Base-by-base conservation (phyloP, 208 protist species). In the Leishmania amazonensis region DNA sequence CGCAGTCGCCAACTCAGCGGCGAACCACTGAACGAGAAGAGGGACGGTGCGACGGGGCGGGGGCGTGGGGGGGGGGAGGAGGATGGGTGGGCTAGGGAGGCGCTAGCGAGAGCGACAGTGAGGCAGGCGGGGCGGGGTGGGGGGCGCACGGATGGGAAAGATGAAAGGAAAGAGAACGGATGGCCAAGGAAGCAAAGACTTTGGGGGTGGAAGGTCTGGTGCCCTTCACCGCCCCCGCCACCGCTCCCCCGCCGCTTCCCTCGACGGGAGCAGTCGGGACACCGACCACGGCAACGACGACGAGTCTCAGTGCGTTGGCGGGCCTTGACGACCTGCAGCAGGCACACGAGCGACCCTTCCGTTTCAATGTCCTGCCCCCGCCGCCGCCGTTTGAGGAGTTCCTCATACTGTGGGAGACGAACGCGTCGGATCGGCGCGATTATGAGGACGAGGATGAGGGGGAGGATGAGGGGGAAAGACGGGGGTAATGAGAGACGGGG, bases 351-450 rank as follows among this genome's bases (percentile, higher is more conserved):
- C 81, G 81, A 0, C 81, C 81, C 45, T 85, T 81, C 40, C 81
- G 81, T 72, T 85, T 85, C 60, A 81, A 81, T 57, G 81, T 81
- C 58, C 81, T 85, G 3, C 81, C 81, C 49, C 81, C 81, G 0
- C 81, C 81, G 76, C 81, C 81, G 6, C 62, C 76, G 40, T 78
- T 81, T 35, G 81, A 81, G 28, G 7, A 76, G 31, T 81, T 85
- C 24, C n/a, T 85, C 24, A 38, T 42, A 40, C 53, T 78, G 51
- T 85, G 68, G 81, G 81, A 81, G n/a, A 67, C 71, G 62, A 85
- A 85, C 72, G 71, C 76, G 40, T 49, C 51, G 8, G 81, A 85
- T 45, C 31, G 49, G 68, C n/a, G 49, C 58, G 31, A 35, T 35
- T 35, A 35, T 35, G 31, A 35, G 31, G 31, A 35, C 31, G 21